phyloP scores from a whole-genome alignment of 2,329 filamentous ascomycete genomes.

The Talaromyces sp. region DNA sequence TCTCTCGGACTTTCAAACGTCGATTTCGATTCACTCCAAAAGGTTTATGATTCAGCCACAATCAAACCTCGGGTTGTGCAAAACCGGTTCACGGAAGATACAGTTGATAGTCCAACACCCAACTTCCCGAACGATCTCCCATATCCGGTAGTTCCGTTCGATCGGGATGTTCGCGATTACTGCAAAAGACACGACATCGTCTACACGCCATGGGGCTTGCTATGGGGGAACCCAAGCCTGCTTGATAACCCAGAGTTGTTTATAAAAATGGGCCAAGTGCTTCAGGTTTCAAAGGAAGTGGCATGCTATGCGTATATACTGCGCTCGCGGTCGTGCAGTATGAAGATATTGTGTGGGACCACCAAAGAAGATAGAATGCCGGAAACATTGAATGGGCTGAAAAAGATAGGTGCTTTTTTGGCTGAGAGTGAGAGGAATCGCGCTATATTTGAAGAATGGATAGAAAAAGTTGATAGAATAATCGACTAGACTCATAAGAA shows the following conservation, averaged over 20 bases:
- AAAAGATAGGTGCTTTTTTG: not conserved
- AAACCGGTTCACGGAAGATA: constrained; percentile 7
- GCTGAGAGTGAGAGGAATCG: not conserved
- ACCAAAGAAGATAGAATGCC: constrained; percentile 6
- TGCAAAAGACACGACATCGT: not conserved
- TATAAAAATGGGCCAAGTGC: not conserved
- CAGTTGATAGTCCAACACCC: not conserved
- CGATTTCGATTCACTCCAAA: not conserved
- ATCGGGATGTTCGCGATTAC: constrained; percentile 12
- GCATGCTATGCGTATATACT: not conserved
- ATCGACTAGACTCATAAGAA: not conserved
- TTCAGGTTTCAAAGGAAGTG: constrained; percentile 10
- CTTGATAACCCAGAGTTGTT: constrained; percentile 6
- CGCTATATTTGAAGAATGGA: not conserved
- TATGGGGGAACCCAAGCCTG: constrained; percentile 9
- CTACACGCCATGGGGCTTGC: constrained; percentile 13
- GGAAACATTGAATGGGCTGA: constrained; percentile 6
- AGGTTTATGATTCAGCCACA: not conserved
- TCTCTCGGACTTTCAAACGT: constrained; percentile 9
- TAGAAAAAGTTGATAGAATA: not conserved
- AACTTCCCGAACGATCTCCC: not conserved
- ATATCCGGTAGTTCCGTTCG: constrained; percentile 3
- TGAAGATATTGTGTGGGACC: constrained; percentile 6
- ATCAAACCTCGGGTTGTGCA: constrained; percentile 8
- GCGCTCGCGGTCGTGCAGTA: not conserved